phyloP scores from a whole-genome alignment of 108 stramenopile genomes.

The Fragilaria radians region DNA sequence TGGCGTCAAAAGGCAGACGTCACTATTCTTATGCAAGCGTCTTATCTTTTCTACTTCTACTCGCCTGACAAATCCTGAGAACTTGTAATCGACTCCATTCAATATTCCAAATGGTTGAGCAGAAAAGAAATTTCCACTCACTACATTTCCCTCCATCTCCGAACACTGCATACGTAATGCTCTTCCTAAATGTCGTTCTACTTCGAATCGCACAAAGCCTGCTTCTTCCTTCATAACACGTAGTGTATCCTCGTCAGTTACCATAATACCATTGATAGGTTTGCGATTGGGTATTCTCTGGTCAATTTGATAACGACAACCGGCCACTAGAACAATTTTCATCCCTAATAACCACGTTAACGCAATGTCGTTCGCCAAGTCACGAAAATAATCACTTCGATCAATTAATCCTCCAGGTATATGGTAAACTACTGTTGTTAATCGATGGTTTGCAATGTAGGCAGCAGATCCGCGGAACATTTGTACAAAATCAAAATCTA shows the following conservation, averaged over 20 bases:
- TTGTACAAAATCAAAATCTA: slow-evolving; percentile 59
- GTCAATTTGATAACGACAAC: slow-evolving; percentile 72
- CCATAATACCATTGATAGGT: slow-evolving; percentile 50
- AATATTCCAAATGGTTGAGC: slow-evolving; percentile 82
- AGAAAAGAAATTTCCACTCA: slow-evolving; percentile 82
- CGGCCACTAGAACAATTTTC: slow-evolving; percentile 72
- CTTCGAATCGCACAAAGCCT: slow-evolving; percentile 90
- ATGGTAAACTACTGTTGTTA: slow-evolving; percentile 83
- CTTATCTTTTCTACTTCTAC: slow-evolving; percentile 86
- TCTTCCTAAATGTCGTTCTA: slow-evolving; percentile 84
- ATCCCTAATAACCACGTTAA: slow-evolving; percentile 89
- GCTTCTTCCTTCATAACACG: slow-evolving; percentile 91
- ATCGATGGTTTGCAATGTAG: slow-evolving; percentile 92
- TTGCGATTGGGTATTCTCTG: slow-evolving; percentile 38
- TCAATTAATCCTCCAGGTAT: slow-evolving; percentile 79
- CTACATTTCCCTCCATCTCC: slow-evolving; percentile 64
- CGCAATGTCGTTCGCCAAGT: slow-evolving; percentile 89
- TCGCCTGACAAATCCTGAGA: slow-evolving; percentile 84
- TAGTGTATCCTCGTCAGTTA: slow-evolving; percentile 79
- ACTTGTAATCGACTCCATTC: slow-evolving; percentile 74
- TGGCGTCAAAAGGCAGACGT: slow-evolving; percentile 87
- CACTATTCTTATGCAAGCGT: slow-evolving; percentile 69
- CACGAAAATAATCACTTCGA: slow-evolving; percentile 51
- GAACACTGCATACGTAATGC: slow-evolving; percentile 59
- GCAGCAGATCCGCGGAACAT: slow-evolving; percentile 92